Conservation (phyloP, 371 early-diverging fungal species). For the Actinomucor elegans region DNA sequence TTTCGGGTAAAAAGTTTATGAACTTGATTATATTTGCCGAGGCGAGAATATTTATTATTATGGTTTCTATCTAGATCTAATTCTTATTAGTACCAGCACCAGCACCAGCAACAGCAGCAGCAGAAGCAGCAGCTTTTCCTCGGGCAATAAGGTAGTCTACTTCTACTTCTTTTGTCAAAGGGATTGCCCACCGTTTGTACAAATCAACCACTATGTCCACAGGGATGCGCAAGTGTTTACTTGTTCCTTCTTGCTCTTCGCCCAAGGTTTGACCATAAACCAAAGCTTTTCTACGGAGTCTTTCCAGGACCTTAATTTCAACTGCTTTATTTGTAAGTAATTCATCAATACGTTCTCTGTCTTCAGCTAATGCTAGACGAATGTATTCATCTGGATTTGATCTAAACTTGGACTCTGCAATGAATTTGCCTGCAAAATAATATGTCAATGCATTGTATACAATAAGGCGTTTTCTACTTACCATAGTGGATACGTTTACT, state of each 20-base stretch:
- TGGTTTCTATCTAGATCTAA: too few relatives aligned
- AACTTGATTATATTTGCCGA: too few relatives aligned
- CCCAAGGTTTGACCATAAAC: conserved; percentile 89
- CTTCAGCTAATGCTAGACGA: conserved; percentile 73
- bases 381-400: conserved; percentile 80
- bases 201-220: conserved; percentile 82
- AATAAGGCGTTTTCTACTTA: conserved; percentile 36
- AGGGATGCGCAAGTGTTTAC: conserved; percentile 55
- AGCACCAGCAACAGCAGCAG: neutral
- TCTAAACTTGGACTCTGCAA: conserved; percentile 94
- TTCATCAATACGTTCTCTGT: conserved; percentile 77
- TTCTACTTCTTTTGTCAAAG: conserved; percentile 90
- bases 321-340: conserved; percentile 85
- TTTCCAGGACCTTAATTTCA: conserved; percentile 77
- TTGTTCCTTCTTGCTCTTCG: conserved; percentile 41
- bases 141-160: conserved; percentile 87
- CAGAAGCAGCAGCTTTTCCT: conserved; percentile 20
- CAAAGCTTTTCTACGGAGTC: conserved; percentile 85
- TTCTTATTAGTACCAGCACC: too few relatives aligned
- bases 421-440: conserved; percentile 76
- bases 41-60: too few relatives aligned
- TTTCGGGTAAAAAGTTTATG: too few relatives aligned
- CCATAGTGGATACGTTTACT: conserved; percentile 95
- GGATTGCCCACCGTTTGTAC: conserved; percentile 88
- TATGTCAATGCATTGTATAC: neutral